Evolutionary conservation across 2,329 filamentous ascomycete genomes (phyloP).

Genomic region (Phaeosphaeriaceae sp.): DNA sequence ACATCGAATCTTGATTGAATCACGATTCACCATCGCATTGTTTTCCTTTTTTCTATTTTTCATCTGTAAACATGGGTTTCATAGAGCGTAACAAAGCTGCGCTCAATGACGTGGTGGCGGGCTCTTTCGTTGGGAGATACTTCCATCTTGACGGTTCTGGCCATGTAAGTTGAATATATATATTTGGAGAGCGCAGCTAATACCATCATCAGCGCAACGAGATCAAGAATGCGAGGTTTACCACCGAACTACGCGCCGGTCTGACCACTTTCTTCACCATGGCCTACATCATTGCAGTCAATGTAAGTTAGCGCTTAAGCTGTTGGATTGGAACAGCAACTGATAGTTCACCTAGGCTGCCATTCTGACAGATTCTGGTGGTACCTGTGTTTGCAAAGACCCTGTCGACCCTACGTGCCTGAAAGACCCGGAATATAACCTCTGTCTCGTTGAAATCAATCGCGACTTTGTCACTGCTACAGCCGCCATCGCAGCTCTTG

Average conservation of each 20-base stretch:
- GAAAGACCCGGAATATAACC: slow-evolving; percentile 63
- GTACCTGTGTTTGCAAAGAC: slow-evolving; percentile 75
- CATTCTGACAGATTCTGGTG: slow-evolving; percentile 74
- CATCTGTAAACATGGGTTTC: slow-evolving; percentile 20
- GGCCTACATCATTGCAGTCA: slow-evolving; percentile 67
- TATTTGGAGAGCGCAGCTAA: slow-evolving; percentile 14
- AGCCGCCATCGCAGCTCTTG: slow-evolving; percentile 80
- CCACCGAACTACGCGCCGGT: slow-evolving; percentile 83
- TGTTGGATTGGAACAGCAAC: slow-evolving; percentile 7
- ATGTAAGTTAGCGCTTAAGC: slow-evolving; percentile 55
- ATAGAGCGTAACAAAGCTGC: slow-evolving; percentile 26
- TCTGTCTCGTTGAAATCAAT: slow-evolving; percentile 69
- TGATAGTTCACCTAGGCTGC: slow-evolving; percentile 43
- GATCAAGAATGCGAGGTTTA: slow-evolving; percentile 76
- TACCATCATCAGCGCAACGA: slow-evolving; percentile 62
- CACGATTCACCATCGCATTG: background rate
- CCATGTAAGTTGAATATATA: slow-evolving; percentile 67
- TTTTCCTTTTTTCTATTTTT: background rate
- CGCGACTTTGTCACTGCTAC: slow-evolving; percentile 85
- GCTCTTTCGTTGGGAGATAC: slow-evolving; percentile 44
- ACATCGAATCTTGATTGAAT: background rate
- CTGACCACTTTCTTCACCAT: slow-evolving; percentile 69
- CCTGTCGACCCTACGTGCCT: slow-evolving; percentile 59
- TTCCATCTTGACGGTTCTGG: slow-evolving; percentile 84
- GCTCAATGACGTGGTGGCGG: slow-evolving; percentile 41